Evolutionary conservation across 2,329 filamentous ascomycete genomes (phyloP).

Genomic region (Colletotrichum higginsianum): DNA sequence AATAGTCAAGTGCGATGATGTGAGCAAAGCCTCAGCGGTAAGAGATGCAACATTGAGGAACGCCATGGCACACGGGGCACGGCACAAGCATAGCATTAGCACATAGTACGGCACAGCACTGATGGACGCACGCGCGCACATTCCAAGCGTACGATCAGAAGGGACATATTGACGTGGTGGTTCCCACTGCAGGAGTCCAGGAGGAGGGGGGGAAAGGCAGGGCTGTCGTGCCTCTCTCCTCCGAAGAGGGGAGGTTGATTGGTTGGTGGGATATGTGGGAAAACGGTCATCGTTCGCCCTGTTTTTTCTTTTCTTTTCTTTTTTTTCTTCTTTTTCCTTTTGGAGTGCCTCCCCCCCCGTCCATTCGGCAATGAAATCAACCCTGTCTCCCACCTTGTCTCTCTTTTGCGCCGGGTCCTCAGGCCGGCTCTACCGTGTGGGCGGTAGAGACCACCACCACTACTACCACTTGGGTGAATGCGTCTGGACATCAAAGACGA

Average conservation of each 20-base stretch:
- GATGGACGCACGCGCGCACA: not conserved
- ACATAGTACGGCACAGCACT: not conserved
- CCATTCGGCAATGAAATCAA: not conserved
- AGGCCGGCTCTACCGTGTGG: constrained; percentile 1
- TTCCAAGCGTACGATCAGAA: not conserved
- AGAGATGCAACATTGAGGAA: too few relatives aligned
- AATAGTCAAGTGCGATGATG: too few relatives aligned
- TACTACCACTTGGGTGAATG: too few relatives aligned
- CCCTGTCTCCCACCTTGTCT: not conserved
- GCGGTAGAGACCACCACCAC: too few relatives aligned
- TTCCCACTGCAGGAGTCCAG: not conserved
- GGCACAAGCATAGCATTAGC: too few relatives aligned
- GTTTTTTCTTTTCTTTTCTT: constrained; percentile 14
- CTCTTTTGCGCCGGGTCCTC: not conserved
- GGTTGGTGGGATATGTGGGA: constrained; percentile 16
- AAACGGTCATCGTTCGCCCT: constrained; percentile 41
- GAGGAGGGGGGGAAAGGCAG: constrained; percentile 22
- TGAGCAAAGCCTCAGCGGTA: too few relatives aligned
- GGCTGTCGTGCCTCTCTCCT: constrained; percentile 23
- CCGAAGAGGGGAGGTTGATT: constrained; percentile 24
- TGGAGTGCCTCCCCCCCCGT: not conserved
- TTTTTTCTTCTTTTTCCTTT: not conserved
- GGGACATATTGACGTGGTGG: not conserved
- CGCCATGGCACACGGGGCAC: too few relatives aligned
- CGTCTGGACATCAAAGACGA: not conserved